Conservation (phyloP, 2,329 filamentous ascomycete species). For the Ambrosiella cleistominuta region DNA sequence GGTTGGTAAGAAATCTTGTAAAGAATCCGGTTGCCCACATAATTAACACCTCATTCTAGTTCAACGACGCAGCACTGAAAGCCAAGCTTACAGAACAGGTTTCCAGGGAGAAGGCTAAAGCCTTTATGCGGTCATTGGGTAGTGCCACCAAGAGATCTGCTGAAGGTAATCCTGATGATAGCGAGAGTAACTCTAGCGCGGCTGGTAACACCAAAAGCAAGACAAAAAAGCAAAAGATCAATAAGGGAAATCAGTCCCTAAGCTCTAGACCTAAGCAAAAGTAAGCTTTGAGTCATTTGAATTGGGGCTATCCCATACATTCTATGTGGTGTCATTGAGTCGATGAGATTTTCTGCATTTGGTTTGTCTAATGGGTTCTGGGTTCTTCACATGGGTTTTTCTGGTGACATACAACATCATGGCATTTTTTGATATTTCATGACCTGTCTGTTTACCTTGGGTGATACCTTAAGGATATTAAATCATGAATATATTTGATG, state of each 20-base stretch:
- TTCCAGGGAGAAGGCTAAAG: constrained; percentile 36
- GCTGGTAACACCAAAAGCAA: background rate
- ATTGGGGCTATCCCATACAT: no score
- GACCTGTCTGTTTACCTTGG: background rate
- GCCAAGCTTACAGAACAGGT: constrained; percentile 37
- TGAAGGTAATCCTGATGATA: constrained; percentile 3
- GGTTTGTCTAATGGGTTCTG: background rate
- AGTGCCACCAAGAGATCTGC: constrained; percentile 21
- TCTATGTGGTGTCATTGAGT: background rate
- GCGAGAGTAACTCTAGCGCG: constrained; percentile 1
- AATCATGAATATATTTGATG: no score
- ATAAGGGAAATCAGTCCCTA: constrained; percentile 2
- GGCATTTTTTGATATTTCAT: background rate
- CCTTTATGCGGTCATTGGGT: constrained; percentile 29
- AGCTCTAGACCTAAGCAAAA: constrained; percentile 1
- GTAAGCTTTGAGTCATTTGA: background rate
- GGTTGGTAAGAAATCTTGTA: constrained; percentile 37
- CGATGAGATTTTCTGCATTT: background rate
- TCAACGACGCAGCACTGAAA: constrained; percentile 34
- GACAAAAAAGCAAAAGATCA: constrained; percentile 9
- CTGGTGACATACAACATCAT: background rate
- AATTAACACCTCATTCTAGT: constrained; percentile 18
- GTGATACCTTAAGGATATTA: no score
- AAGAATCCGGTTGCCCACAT: background rate
- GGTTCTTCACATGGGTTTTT: background rate